phyloP scores from a whole-genome alignment of 495 filamentous ascomycete genomes.

The Hypoxylon fuscum region DNA sequence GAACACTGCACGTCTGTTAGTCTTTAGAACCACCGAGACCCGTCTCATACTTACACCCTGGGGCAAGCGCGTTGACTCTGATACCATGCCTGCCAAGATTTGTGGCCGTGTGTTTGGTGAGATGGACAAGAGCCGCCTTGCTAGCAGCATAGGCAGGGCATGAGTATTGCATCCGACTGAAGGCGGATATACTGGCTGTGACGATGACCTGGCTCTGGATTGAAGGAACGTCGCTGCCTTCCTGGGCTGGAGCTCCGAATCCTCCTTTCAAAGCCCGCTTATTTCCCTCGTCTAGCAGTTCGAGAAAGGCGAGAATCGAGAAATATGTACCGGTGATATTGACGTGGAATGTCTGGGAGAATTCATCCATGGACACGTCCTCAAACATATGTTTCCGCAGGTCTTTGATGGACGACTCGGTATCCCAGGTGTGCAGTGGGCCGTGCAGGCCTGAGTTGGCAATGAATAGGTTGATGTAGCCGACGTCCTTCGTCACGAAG shows the following conservation, averaged over 20 bases:
- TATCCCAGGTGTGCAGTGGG: constrained; percentile 47
- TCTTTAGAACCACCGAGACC: not conserved
- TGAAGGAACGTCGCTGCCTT: constrained; percentile 43
- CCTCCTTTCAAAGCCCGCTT: constrained; percentile 51
- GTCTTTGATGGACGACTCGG: constrained; percentile 50
- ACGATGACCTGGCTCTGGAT: constrained; percentile 65
- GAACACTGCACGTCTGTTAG: constrained; percentile 51
- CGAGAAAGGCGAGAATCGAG: constrained; percentile 64
- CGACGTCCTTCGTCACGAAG: constrained; percentile 56
- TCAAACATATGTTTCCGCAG: constrained; percentile 57
- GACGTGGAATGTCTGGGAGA: constrained; percentile 57
- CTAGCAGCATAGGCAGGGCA: constrained; percentile 61
- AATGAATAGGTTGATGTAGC: constrained; percentile 65
- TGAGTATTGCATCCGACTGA: constrained; percentile 50
- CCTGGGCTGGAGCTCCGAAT: constrained; percentile 29
- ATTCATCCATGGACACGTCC: constrained; percentile 57
- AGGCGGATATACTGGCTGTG: constrained; percentile 61
- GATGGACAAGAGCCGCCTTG: constrained; percentile 62
- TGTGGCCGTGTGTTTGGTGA: constrained; percentile 64
- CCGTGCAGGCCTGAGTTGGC: constrained; percentile 66
- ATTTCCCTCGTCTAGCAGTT: constrained; percentile 66
- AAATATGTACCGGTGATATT: constrained; percentile 65
- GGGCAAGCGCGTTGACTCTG: constrained; percentile 65
- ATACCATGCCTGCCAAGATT: constrained; percentile 57
- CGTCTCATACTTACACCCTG: constrained; percentile 57